Conservation (phyloP, 2,329 filamentous ascomycete species). For the Aspergillus transmontanensis region DNA sequence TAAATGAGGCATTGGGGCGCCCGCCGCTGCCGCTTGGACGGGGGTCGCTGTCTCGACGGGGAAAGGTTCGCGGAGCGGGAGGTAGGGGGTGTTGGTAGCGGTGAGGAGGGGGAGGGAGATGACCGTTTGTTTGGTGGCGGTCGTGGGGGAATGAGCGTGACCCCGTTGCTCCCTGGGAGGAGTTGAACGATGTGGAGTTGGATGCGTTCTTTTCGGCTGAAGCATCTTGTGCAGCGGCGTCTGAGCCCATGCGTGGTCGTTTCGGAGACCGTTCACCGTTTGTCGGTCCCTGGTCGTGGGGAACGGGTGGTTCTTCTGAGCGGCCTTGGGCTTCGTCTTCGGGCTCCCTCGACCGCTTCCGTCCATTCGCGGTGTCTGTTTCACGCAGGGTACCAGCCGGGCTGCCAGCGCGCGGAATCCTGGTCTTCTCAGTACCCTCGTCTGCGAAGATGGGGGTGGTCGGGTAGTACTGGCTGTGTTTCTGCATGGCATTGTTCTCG, state of each 20-base stretch:
- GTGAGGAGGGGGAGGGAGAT: slow-evolving; percentile 14
- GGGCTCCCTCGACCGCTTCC: slow-evolving; percentile 45
- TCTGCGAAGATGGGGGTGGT: slow-evolving; percentile 37
- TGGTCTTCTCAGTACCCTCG: slow-evolving; percentile 41
- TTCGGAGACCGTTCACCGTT: slow-evolving; percentile 41
- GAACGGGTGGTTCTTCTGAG: slow-evolving; percentile 8
- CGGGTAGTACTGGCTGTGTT: slow-evolving; percentile 47
- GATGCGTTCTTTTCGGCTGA: slow-evolving; percentile 8
- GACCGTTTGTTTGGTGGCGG: slow-evolving; percentile 21
- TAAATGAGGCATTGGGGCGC: slow-evolving; percentile 15
- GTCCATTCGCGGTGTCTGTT: slow-evolving; percentile 30
- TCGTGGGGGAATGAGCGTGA: slow-evolving; percentile 15
- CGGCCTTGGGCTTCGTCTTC: slow-evolving; percentile 22
- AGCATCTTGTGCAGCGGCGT: slow-evolving; percentile 18
- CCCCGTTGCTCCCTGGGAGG: slow-evolving; percentile 6
- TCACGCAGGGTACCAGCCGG: slow-evolving; percentile 21
- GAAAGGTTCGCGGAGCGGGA: slow-evolving; percentile 20
- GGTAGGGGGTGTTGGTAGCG: slow-evolving; percentile 27
- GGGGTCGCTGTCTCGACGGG: slow-evolving; percentile 20
- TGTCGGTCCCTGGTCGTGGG: slow-evolving; percentile 3
- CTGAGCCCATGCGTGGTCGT: slow-evolving; percentile 36
- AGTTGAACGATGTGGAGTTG: slow-evolving; percentile 13
- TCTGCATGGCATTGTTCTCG: slow-evolving; percentile 47
- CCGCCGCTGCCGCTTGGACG: slow-evolving; percentile 9
- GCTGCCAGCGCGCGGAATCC: slow-evolving; percentile 34